A percentile compares a stretch with the other conserved stretches of the same genome.
These are phyloP conservation scores for Aphanomyces astaci DNA, from an alignment of 352 stramenopile genomes.

Conservation along the genomic window DNA sequence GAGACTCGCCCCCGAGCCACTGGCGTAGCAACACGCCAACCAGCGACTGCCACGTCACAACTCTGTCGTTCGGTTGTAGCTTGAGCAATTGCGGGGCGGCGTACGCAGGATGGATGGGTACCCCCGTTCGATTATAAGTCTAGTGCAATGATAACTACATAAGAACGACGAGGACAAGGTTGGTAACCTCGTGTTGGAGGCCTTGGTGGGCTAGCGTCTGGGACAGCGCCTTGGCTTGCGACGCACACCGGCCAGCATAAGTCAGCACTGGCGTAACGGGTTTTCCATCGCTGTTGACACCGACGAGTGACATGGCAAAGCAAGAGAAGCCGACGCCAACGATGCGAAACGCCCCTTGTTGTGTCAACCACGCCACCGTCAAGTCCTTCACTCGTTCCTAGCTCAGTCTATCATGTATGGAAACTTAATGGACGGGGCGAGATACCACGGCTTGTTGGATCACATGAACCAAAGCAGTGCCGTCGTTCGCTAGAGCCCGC, in stretches of 20 bases:
- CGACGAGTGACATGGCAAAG: constrained; percentile 93
- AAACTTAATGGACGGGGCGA: background rate
- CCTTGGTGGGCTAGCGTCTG: constrained; percentile 34
- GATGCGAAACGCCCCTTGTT: constrained; percentile 38
- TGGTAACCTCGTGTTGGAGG: constrained; percentile 40
- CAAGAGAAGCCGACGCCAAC: constrained; percentile 85
- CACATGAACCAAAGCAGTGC: constrained; percentile 43
- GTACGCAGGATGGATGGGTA: constrained; percentile 82
- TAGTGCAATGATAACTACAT: background rate
- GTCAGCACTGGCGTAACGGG: constrained; percentile 73
- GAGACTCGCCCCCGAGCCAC: constrained; percentile 51
- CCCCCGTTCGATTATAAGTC: constrained; percentile 56
- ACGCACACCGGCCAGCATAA: constrained; percentile 52
- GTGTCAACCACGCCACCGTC: constrained; percentile 41
- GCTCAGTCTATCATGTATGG: background rate
- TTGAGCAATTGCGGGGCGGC: constrained; percentile 81
- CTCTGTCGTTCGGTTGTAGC: constrained; percentile 44
- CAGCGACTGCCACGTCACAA: constrained; percentile 85
- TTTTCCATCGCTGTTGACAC: constrained; percentile 58
- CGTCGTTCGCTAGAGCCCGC: constrained; percentile 40
- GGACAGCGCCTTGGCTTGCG: constrained; percentile 44
- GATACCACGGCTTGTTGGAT: constrained; percentile 38
- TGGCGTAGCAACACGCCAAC: constrained; percentile 81
- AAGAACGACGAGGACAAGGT: background rate
- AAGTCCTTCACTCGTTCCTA: constrained; percentile 42